Evolutionary conservation across 2,329 filamentous ascomycete species (phyloP).

Genomic region (Fusarium succisae): DNA sequence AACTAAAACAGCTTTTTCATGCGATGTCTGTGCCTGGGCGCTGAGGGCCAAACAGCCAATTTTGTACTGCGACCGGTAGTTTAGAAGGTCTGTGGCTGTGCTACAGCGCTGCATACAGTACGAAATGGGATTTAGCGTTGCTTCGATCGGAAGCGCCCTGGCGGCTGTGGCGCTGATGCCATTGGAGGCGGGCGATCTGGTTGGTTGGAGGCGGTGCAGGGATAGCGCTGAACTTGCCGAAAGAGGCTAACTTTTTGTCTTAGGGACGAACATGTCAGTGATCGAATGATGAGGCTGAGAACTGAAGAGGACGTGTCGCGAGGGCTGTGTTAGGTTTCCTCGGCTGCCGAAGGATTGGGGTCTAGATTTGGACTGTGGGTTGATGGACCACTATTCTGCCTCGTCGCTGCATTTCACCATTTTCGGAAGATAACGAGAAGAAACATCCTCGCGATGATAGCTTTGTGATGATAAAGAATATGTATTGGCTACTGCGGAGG

Average conservation of each 20-base stretch:
- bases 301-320: background rate
- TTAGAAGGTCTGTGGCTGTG: background rate
- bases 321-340: background rate
- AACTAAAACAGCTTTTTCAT: background rate
- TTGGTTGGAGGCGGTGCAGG: background rate
- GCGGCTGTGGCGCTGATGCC: background rate
- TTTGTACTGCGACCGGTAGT: too few species aligned
- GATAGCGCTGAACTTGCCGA: background rate
- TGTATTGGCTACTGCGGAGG: too few species aligned
- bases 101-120: background rate
- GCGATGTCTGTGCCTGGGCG: background rate
- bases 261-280: background rate
- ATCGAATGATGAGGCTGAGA: background rate
- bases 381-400: background rate
- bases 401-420: background rate
- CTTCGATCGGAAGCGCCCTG: background rate
- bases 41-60: background rate
- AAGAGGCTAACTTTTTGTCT: background rate
- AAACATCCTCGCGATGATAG: background rate
- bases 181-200: background rate
- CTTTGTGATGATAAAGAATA: too few species aligned
- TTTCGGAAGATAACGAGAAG: background rate
- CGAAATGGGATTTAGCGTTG: background rate
- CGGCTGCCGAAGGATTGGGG: background rate
- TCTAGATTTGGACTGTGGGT: too few species aligned